These are phyloP conservation scores for Candida namnaoensis DNA, from an alignment of 805 yeast genomes.

Conservation along the genomic window DNA sequence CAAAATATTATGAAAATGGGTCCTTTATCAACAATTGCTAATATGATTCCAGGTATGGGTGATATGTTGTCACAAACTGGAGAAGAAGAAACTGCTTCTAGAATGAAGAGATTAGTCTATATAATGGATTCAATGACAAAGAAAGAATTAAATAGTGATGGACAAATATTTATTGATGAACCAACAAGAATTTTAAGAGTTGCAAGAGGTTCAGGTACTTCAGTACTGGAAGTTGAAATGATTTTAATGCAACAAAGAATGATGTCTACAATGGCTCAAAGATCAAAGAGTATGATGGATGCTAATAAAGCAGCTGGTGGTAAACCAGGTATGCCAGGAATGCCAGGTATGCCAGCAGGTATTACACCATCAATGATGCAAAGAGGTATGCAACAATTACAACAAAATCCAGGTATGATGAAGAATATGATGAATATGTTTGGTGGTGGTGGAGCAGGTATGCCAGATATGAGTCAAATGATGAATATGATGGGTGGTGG, in stretches of 20 bases:
- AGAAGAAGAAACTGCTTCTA: constrained; percentile 83
- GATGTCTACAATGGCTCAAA: constrained; percentile 91
- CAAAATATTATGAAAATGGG: constrained; percentile 95
- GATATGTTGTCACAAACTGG: constrained; percentile 81
- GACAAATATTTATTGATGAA: constrained; percentile 65
- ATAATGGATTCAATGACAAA: constrained; percentile 95
- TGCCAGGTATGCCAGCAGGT: constrained; percentile 34
- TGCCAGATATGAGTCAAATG: constrained; percentile 61
- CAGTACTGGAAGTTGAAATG: constrained; percentile 89
- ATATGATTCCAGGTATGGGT: constrained; percentile 91
- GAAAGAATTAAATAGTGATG: constrained; percentile 85
- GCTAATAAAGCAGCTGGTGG: constrained; percentile 29
- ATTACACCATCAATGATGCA: constrained; percentile 31
- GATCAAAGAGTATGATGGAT: constrained; percentile 44
- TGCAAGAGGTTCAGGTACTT: constrained; percentile 90
- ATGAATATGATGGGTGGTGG: constrained; percentile 45
- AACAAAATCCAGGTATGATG: constrained; percentile 72
- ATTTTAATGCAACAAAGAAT: constrained; percentile 83
- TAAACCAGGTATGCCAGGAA: constrained; percentile 52
- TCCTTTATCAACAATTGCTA: constrained; percentile 86
- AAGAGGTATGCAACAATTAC: constrained; percentile 51
- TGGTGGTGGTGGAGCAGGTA: constrained; percentile 52
- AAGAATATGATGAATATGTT: constrained; percentile 64
- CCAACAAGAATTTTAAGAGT: constrained; percentile 85
- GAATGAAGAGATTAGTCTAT: constrained; percentile 81